A percentile compares a stretch with the other conserved stretches of the same genome.
Conservation (phyloP, 495 filamentous ascomycete species). For the Podospora conica region DNA sequence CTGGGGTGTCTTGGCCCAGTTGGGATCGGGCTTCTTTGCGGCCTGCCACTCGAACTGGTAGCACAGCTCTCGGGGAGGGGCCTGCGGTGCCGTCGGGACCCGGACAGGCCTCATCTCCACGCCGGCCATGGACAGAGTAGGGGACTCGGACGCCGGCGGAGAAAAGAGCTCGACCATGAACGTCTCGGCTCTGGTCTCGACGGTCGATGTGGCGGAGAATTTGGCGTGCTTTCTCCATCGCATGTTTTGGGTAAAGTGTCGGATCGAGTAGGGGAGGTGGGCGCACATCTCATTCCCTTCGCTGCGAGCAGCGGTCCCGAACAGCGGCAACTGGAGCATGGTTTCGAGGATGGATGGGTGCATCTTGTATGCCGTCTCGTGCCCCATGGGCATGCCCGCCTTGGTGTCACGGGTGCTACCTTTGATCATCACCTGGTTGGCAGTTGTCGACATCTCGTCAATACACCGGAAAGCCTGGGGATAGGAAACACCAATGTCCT, state of each 20-base stretch:
- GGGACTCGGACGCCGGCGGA: constrained; percentile 23
- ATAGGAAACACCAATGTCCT: constrained; percentile 26
- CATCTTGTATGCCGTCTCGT: constrained; percentile 38
- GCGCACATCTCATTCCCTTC: constrained; percentile 2
- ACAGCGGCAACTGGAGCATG: constrained; percentile 35
- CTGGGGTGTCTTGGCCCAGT: constrained; percentile 11
- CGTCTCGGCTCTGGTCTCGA: constrained; percentile 18
- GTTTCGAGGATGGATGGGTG: constrained; percentile 44
- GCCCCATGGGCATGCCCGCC: constrained; percentile 41
- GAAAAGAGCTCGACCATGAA: constrained; percentile 30
- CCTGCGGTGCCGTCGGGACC: neutral
- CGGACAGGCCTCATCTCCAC: constrained; percentile 23
- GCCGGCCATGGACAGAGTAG: constrained; percentile 27
- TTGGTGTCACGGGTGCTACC: constrained; percentile 42
- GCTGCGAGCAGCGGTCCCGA: constrained; percentile 18
- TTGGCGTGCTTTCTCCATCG: constrained; percentile 24
- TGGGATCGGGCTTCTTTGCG: neutral
- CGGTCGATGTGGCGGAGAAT: constrained; percentile 26
- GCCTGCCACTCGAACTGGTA: constrained; percentile 44
- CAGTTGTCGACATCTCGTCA: constrained; percentile 28
- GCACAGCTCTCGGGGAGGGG: constrained; percentile 28
- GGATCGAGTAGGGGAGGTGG: constrained; percentile 25
- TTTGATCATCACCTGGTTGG: constrained; percentile 27
- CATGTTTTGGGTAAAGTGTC: constrained; percentile 23
- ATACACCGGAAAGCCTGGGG: constrained; percentile 37